Evolutionary conservation across 2,329 filamentous ascomycete genomes (phyloP).

Genomic region (Monilinia fructicola): DNA sequence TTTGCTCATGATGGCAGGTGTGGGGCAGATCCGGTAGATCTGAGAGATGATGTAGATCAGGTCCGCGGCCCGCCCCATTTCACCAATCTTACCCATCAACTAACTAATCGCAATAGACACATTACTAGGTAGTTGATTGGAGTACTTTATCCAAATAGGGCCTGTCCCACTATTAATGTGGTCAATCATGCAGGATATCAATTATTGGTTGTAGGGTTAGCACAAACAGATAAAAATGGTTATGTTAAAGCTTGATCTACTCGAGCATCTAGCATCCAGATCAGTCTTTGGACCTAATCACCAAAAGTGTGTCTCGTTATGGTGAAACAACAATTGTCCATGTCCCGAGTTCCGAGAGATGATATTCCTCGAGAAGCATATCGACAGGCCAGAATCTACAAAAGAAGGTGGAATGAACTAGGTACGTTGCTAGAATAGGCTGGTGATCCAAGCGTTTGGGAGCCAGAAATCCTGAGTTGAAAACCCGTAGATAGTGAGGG

Average conservation of each 20-base stretch:
- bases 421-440: neutral
- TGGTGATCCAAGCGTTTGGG: too few species aligned
- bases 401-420: neutral
- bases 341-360: neutral
- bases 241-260: too few species aligned
- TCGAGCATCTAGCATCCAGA: neutral
- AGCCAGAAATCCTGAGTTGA: neutral
- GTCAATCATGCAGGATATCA: too few species aligned
- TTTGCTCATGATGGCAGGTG: neutral
- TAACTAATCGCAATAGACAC: too few species aligned
- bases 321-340: neutral
- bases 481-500: neutral
- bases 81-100: too few species aligned
- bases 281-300: slow-evolving; percentile 19
- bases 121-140: too few species aligned
- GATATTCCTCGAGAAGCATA: neutral
- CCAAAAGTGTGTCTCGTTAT: neutral
- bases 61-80: too few species aligned
- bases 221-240: too few species aligned
- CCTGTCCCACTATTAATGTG: too few species aligned
- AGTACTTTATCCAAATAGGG: too few species aligned
- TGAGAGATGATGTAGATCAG: too few species aligned
- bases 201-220: too few species aligned
- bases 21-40: neutral
- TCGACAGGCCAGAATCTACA: slow-evolving; percentile 6